Conservation (phyloP, 306 rosid genomes). For the Cucumis hystrix region DNA sequence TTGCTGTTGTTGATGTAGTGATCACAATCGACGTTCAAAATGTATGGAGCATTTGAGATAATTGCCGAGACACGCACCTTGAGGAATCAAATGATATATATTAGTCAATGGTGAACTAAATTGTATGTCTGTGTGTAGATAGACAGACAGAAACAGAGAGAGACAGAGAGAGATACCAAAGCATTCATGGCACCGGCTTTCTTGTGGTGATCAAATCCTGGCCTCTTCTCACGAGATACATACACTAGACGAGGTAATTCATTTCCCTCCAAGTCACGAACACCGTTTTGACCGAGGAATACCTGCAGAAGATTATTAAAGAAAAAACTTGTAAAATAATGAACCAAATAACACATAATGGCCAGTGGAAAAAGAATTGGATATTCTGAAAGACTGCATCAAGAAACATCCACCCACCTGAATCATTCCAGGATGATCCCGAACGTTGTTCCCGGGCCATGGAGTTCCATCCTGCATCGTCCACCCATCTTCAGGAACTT, state of each 20-base stretch:
- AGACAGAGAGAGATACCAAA: slow-evolving; percentile 24
- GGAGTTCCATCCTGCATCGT: slow-evolving; percentile 98
- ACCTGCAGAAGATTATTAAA: slow-evolving; percentile 30
- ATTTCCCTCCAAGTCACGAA: slow-evolving; percentile 68
- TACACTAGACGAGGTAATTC: slow-evolving; percentile 74
- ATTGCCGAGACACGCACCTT: slow-evolving; percentile 82
- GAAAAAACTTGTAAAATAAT: neutral
- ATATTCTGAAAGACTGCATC: neutral
- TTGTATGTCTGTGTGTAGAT: neutral
- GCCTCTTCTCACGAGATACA: slow-evolving; percentile 95
- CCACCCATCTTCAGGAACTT: slow-evolving; percentile 97
- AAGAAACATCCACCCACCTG: slow-evolving; percentile 35
- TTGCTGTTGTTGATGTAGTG: slow-evolving; percentile 91
- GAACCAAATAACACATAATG: neutral
- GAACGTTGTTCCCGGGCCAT: slow-evolving; percentile 89
- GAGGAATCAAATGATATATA: slow-evolving; percentile 1
- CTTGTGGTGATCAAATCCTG: slow-evolving; percentile 86
- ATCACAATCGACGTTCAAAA: slow-evolving; percentile 87
- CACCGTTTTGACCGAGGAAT: slow-evolving; percentile 92
- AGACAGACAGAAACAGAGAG: neutral
- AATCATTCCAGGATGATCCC: slow-evolving; percentile 97
- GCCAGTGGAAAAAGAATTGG: neutral
- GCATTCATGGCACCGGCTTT: slow-evolving; percentile 96
- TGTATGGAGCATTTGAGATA: slow-evolving; percentile 80
- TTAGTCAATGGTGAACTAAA: neutral